These are phyloP conservation scores for Magnusiomyces suaveolens DNA, from an alignment of 1,139 yeast species.

Conservation along the genomic window DNA sequence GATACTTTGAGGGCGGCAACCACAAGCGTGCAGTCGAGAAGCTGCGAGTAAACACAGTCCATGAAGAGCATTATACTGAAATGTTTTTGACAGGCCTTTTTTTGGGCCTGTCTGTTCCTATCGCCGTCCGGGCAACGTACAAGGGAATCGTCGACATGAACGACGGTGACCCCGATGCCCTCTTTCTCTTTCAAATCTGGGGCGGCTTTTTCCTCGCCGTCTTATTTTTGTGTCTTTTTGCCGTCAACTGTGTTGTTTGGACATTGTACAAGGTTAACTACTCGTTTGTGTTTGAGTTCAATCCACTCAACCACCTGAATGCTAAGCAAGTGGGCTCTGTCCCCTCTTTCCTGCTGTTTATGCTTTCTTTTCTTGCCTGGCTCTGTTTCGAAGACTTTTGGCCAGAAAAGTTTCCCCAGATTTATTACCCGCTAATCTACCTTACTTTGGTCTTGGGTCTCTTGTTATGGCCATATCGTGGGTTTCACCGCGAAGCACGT, in stretches of 20 bases:
- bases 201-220: conserved; percentile 72
- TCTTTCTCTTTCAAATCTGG: conserved; percentile 72
- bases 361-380: conserved; percentile 58
- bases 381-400: conserved; percentile 64
- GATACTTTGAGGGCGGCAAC: conserved; percentile 62
- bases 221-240: conserved; percentile 53
- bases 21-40: conserved; percentile 67
- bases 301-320: conserved; percentile 59
- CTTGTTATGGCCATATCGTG: conserved; percentile 53
- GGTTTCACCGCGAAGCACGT: conserved; percentile 47
- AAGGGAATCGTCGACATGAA: conserved; percentile 36
- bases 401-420: conserved; percentile 50
- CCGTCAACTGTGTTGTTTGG: conserved; percentile 66
- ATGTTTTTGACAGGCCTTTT: conserved; percentile 43
- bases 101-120: conserved; percentile 62
- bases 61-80: conserved; percentile 28
- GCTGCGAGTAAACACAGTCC: conserved; percentile 43
- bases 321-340: conserved; percentile 54
- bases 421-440: conserved; percentile 75
- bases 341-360: conserved; percentile 50
- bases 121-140: conserved; percentile 45
- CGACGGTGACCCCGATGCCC: conserved; percentile 23
- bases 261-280: conserved; percentile 68
- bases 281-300: conserved; percentile 84
- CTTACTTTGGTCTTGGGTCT: conserved; percentile 44